Conservation (phyloP, 164 flowering plant genomes). For the Vitis cinerea region DNA sequence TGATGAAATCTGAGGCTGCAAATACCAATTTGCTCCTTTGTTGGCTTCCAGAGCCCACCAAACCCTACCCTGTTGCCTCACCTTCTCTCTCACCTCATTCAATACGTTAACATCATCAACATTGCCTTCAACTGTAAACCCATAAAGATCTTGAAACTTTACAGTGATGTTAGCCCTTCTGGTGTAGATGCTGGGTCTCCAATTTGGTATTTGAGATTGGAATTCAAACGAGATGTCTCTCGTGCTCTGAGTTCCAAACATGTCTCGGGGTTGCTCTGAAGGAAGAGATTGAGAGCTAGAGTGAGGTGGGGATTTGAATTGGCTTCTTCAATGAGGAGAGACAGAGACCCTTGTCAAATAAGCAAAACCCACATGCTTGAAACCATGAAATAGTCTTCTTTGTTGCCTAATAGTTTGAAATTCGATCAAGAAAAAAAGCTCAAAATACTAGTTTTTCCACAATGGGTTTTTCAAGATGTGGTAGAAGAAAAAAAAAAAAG, state of each 20-base stretch:
- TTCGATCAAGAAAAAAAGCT: not conserved
- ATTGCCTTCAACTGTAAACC: slow-evolving; percentile 94
- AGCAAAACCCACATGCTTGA: slow-evolving; percentile 19
- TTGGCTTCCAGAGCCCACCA: slow-evolving; percentile 96
- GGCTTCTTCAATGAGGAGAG: not conserved
- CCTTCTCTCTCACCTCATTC: slow-evolving; percentile 98
- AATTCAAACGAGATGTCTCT: slow-evolving; percentile 58
- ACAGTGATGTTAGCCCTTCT: slow-evolving; percentile 75
- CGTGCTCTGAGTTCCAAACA: slow-evolving; percentile 54
- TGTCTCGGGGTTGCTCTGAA: slow-evolving; percentile 17
- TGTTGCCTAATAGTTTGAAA: slow-evolving; percentile 6
- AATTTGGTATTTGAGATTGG: slow-evolving; percentile 49
- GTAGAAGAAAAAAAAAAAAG: not conserved
- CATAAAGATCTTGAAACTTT: slow-evolving; percentile 92
- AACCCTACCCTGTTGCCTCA: slow-evolving; percentile 79
- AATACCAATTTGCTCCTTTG: slow-evolving; percentile 95
- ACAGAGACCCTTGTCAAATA: slow-evolving; percentile 9
- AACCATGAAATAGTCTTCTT: slow-evolving; percentile 26
- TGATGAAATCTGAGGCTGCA: slow-evolving; percentile 59
- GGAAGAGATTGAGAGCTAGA: slow-evolving; percentile 4
- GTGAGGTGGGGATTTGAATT: not conserved
- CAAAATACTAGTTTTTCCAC: not conserved
- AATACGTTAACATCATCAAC: slow-evolving; percentile 93
- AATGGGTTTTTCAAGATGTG: slow-evolving; percentile 4
- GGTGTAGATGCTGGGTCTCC: slow-evolving; percentile 68